These are phyloP conservation scores for Trichoderma guizhouense DNA, from an alignment of 2,329 filamentous ascomycete genomes.

Conservation along the genomic window DNA sequence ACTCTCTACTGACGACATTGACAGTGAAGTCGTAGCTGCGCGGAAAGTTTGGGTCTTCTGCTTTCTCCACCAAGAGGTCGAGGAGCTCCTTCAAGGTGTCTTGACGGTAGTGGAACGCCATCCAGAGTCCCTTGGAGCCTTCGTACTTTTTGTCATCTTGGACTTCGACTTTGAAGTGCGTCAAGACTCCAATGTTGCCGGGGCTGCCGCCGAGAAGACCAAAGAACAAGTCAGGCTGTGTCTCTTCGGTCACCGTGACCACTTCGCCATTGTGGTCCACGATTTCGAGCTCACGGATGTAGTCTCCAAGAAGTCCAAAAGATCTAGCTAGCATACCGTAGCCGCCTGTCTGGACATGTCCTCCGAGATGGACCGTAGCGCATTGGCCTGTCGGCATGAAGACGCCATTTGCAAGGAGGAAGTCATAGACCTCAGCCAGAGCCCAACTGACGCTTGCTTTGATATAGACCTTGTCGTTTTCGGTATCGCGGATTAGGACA, in stretches of 20 bases:
- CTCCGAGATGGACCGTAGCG: background rate
- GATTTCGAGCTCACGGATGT: background rate
- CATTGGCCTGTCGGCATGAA: slow-evolving; percentile 2
- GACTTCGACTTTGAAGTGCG: background rate
- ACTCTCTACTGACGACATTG: background rate
- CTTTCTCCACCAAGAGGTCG: slow-evolving; percentile 5
- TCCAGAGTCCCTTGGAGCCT: background rate
- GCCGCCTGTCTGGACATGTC: background rate
- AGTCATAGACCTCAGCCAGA: background rate
- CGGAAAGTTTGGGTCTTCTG: background rate
- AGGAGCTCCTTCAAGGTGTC: background rate
- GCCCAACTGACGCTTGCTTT: background rate
- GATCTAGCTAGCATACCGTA: background rate
- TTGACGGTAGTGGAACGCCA: background rate
- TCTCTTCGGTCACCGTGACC: background rate
- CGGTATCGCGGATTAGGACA: background rate
- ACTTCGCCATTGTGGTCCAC: background rate
- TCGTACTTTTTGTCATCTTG: background rate
- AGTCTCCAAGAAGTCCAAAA: background rate
- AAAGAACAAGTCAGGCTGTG: background rate
- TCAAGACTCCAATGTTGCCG: slow-evolving; percentile 1
- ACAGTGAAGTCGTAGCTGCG: slow-evolving; percentile 6
- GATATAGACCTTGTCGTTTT: background rate
- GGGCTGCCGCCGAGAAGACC: background rate
- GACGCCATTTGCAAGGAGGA: background rate